Evolutionary conservation across 2,329 filamentous ascomycete genomes (phyloP).

Genomic region (Trichoderma atrobrunneum): DNA sequence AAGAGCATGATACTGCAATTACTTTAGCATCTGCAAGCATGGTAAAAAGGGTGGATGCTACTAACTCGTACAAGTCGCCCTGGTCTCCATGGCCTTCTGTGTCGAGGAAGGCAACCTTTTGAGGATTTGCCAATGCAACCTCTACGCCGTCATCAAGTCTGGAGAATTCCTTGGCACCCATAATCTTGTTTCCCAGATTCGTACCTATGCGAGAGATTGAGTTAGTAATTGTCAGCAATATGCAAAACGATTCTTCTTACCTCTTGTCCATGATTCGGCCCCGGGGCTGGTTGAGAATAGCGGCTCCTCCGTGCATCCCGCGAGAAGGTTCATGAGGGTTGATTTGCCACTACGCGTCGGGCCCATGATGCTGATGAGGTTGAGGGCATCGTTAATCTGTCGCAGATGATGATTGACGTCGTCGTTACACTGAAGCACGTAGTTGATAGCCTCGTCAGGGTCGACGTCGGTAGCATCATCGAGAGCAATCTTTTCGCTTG

Average conservation of each 20-base stretch:
- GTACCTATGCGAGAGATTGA: not conserved
- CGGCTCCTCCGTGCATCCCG: slow-evolving; percentile 5
- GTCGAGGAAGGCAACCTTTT: slow-evolving; percentile 9
- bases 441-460: not conserved
- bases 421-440: slow-evolving; percentile 8
- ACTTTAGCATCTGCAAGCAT: not conserved
- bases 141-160: slow-evolving; percentile 7
- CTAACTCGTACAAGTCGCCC: slow-evolving; percentile 16
- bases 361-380: slow-evolving; percentile 17
- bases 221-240: not conserved
- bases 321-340: slow-evolving; percentile 14
- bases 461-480: slow-evolving; percentile 8
- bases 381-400: slow-evolving; percentile 14
- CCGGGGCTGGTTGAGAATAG: slow-evolving; percentile 10
- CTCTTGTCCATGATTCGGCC: slow-evolving; percentile 15
- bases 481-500: not conserved
- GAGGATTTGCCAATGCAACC: not conserved
- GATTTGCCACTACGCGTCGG: slow-evolving; percentile 15
- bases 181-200: slow-evolving; percentile 14
- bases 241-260: not conserved
- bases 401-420: slow-evolving; percentile 10
- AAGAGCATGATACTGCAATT: slow-evolving; percentile 6
- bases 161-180: slow-evolving; percentile 13
- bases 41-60: not conserved
- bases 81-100: slow-evolving; percentile 16